A percentile compares a stretch with the other conserved stretches of the same genome.
phyloP scores from a whole-genome alignment of 176 grass and related monocot genomes.

The Avena sativa region DNA sequence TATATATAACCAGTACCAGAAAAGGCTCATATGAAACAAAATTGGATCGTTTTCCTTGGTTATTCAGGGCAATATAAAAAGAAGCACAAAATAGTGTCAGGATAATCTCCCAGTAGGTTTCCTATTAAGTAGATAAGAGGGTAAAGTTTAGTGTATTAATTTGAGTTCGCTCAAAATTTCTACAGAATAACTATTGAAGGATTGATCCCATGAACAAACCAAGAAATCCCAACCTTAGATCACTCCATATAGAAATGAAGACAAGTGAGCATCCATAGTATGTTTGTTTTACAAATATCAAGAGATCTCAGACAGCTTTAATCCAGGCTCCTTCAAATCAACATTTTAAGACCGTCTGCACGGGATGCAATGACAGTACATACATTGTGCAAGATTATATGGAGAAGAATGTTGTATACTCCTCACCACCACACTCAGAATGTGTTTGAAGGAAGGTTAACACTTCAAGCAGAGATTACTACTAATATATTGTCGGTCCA shows the following conservation, averaged over 20 bases:
- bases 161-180: neutral
- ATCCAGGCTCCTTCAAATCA: neutral
- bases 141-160: neutral
- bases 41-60: conserved; percentile 1
- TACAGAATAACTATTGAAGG: neutral
- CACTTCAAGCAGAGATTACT: neutral
- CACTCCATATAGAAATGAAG: neutral
- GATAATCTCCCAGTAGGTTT: neutral
- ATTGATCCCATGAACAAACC: neutral
- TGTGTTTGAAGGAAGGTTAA: neutral
- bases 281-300: neutral
- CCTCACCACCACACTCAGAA: neutral
- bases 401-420: neutral
- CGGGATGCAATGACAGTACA: neutral
- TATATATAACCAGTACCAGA: neutral
- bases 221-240: neutral
- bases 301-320: neutral
- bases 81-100: neutral
- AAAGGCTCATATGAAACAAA: conserved; percentile 12
- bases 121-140: neutral
- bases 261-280: neutral
- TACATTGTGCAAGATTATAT: conserved; percentile 10
- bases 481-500: neutral
- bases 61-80: neutral
- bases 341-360: neutral